phyloP scores from a whole-genome alignment of 106 monocot genomes.

The Dendrobium officinale region DNA sequence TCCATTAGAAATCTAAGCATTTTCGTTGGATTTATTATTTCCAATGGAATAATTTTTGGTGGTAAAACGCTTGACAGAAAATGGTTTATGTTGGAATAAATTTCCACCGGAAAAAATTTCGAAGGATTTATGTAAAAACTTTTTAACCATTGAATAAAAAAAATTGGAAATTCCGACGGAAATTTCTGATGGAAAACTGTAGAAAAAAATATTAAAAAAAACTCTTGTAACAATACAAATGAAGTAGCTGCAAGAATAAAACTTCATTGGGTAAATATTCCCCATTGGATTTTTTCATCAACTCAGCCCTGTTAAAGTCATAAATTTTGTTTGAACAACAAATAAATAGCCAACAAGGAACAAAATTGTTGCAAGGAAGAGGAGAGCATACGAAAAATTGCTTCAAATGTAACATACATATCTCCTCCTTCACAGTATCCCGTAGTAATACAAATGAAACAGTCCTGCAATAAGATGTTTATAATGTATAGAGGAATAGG shows the following conservation, averaged over 20 bases:
- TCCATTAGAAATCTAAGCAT: no score
- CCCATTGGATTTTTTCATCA: slow-evolving; percentile 75
- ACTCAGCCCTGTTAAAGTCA: slow-evolving; percentile 50
- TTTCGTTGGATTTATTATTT: no score
- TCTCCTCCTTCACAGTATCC: slow-evolving; percentile 99
- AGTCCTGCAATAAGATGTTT: slow-evolving; percentile 44
- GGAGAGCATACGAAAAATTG: neutral
- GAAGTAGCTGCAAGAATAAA: neutral
- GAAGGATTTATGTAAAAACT: no score
- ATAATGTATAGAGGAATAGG: neutral
- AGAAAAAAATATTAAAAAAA: no score
- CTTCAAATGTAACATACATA: slow-evolving; percentile 53
- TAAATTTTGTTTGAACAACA: slow-evolving; percentile 2
- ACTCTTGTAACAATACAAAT: no score
- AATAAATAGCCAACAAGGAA: neutral
- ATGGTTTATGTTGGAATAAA: no score
- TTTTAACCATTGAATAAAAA: no score
- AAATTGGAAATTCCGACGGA: no score
- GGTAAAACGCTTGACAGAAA: no score
- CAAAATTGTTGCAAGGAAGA: neutral
- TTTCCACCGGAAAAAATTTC: no score
- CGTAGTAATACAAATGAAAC: slow-evolving; percentile 94
- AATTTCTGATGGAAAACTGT: no score
- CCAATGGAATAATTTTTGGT: no score
- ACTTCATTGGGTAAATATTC: slow-evolving; percentile 85